Conservation (phyloP, 495 filamentous ascomycete genomes). For the Penicillium turbatum region DNA sequence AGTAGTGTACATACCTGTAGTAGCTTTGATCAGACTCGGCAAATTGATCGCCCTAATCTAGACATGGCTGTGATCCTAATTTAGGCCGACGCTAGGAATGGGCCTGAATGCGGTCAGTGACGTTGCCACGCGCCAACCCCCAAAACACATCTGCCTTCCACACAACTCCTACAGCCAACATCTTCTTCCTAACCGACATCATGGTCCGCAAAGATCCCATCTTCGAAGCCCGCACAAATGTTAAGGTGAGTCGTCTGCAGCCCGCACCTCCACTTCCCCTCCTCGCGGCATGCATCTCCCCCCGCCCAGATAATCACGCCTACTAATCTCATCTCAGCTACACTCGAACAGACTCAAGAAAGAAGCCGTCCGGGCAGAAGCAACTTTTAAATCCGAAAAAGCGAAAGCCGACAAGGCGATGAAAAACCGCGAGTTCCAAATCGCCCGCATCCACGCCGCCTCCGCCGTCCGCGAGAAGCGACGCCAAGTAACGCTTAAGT, state of each 20-base stretch:
- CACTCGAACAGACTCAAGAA: conserved; percentile 48
- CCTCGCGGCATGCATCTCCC: neutral
- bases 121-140: conserved; percentile 24
- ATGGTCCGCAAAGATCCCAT: conserved; percentile 49
- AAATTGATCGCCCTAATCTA: neutral
- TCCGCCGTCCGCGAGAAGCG: conserved; percentile 47
- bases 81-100: conserved; percentile 11
- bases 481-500: conserved; percentile 42
- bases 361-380: conserved; percentile 42
- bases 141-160: conserved; percentile 6
- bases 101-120: conserved; percentile 26
- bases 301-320: neutral
- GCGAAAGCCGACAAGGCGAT: conserved; percentile 48
- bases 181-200: conserved; percentile 14
- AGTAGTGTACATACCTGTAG: neutral
- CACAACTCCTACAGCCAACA: neutral
- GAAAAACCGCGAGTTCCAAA: conserved; percentile 49
- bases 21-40: neutral
- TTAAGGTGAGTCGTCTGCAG: conserved; percentile 32
- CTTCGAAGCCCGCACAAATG: conserved; percentile 50
- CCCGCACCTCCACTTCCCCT: conserved; percentile 1
- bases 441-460: conserved; percentile 47
- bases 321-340: conserved; percentile 23
- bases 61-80: neutral
- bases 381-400: conserved; percentile 47